Conservation (phyloP, 2,329 filamentous ascomycete species). For the Beauveria bassiana region DNA sequence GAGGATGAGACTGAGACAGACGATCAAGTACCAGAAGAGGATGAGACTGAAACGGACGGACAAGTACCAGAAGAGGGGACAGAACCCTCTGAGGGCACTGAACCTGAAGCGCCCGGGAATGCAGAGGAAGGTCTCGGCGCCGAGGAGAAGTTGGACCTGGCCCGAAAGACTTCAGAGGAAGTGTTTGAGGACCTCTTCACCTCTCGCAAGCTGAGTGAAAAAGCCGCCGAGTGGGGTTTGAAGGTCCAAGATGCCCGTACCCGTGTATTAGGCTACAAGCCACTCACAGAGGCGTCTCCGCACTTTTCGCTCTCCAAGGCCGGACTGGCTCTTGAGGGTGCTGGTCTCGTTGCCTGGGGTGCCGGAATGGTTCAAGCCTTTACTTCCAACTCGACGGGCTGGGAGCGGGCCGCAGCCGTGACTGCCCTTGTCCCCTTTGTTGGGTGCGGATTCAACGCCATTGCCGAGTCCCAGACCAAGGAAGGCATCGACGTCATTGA, state of each 20-base stretch:
- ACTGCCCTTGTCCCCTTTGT: background rate
- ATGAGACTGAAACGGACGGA: background rate
- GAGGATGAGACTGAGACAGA: background rate
- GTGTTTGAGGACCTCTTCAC: background rate
- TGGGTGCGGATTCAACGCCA: background rate
- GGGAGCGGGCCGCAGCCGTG: background rate
- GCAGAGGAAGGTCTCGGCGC: background rate
- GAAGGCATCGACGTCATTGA: background rate
- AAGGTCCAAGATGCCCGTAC: background rate
- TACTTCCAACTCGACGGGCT: background rate
- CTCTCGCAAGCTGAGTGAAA: background rate
- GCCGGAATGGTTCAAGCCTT: background rate
- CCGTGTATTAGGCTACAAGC: background rate
- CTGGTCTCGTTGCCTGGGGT: background rate
- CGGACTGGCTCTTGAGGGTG: background rate
- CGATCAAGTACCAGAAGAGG: background rate
- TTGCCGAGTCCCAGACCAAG: background rate
- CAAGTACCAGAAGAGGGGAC: background rate
- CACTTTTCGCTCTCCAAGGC: background rate
- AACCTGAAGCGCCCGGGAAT: background rate
- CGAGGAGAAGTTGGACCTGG: background rate
- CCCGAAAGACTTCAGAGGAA: background rate
- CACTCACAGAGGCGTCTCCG: background rate
- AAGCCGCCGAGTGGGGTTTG: background rate
- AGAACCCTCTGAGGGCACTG: background rate